phyloP scores from a whole-genome alignment of 2,329 filamentous ascomycete genomes.

The Endoconidiophora laricicola region DNA sequence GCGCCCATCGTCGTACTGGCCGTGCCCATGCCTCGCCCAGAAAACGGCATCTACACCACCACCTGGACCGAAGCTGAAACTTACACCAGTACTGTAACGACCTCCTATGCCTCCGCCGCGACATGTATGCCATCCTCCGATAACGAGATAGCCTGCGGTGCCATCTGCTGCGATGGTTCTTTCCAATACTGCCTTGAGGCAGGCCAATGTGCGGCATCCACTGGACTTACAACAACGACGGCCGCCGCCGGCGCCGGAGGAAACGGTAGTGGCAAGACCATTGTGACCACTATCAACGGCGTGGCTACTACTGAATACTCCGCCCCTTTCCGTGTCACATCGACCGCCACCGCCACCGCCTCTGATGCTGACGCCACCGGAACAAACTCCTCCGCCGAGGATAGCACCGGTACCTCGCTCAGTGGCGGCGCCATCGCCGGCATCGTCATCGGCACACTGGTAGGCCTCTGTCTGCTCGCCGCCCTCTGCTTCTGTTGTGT shows the following conservation, averaged over 20 bases:
- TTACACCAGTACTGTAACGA: conserved; percentile 41
- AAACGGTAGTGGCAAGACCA: conserved; percentile 20
- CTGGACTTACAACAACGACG: conserved; percentile 19
- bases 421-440: conserved; percentile 63
- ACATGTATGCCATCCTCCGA: conserved; percentile 34
- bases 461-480: conserved; percentile 48
- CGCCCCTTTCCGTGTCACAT: conserved; percentile 34
- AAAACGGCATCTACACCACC: conserved; percentile 27
- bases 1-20: conserved; percentile 7
- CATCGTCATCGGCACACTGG: conserved; percentile 59
- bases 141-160: conserved; percentile 46
- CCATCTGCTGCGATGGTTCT: conserved; percentile 47
- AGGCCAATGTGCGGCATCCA: conserved; percentile 40
- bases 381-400: conserved; percentile 22
- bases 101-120: conserved; percentile 26
- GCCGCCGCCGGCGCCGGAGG: conserved; percentile 13
- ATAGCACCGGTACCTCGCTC: conserved; percentile 27
- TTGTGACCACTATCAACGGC: conserved; percentile 29
- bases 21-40: conserved; percentile 3
- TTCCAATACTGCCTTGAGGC: conserved; percentile 48
- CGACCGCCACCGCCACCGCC: conserved; percentile 33
- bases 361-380: conserved; percentile 31
- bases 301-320: conserved; percentile 38
- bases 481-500: conserved; percentile 63
- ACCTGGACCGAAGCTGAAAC: conserved; percentile 46